These are phyloP conservation scores for Lactifluus rugatus DNA, from an alignment of 768 basidiomycete genomes.

Conservation along the genomic window DNA sequence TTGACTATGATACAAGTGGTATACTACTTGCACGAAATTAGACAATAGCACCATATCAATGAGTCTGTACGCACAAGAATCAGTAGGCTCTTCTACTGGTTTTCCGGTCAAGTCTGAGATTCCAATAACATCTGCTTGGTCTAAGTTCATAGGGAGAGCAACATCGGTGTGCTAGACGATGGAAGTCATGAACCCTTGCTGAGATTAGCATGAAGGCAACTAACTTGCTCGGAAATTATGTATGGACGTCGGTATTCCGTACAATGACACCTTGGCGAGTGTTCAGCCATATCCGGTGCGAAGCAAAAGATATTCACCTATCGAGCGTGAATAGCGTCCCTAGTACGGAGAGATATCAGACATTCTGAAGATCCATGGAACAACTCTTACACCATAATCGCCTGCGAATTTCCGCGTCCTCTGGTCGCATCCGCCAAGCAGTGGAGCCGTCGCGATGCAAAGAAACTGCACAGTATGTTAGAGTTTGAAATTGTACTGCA, in stretches of 20 bases:
- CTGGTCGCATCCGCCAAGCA: constrained; percentile 20
- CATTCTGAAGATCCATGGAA: background rate
- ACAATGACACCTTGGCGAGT: constrained; percentile 8
- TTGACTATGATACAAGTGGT: constrained; percentile 14
- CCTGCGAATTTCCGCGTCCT: constrained; percentile 20
- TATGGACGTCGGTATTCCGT: constrained; percentile 21
- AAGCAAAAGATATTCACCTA: constrained; percentile 10
- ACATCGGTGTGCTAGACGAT: constrained; percentile 19
- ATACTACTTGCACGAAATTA: constrained; percentile 10
- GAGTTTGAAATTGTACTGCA: background rate
- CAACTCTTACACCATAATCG: constrained; percentile 21
- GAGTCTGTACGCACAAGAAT: constrained; percentile 13
- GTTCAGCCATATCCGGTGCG: background rate
- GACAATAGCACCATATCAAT: background rate
- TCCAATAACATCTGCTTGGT: constrained; percentile 17
- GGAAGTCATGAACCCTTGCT: background rate
- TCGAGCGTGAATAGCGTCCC: constrained; percentile 20
- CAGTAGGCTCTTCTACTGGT: constrained; percentile 19
- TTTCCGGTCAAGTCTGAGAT: constrained; percentile 14
- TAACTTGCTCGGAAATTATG: constrained; percentile 21
- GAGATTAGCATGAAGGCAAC: background rate
- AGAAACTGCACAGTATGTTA: constrained; percentile 7
- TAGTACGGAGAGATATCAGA: background rate
- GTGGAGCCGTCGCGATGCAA: constrained; percentile 22
- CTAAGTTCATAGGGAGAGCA: constrained; percentile 21